A percentile compares a stretch with the other conserved stretches of the same genome.
Evolutionary conservation across 768 basidiomycete species (phyloP).

Genomic region (Heimioporus sp.): DNA sequence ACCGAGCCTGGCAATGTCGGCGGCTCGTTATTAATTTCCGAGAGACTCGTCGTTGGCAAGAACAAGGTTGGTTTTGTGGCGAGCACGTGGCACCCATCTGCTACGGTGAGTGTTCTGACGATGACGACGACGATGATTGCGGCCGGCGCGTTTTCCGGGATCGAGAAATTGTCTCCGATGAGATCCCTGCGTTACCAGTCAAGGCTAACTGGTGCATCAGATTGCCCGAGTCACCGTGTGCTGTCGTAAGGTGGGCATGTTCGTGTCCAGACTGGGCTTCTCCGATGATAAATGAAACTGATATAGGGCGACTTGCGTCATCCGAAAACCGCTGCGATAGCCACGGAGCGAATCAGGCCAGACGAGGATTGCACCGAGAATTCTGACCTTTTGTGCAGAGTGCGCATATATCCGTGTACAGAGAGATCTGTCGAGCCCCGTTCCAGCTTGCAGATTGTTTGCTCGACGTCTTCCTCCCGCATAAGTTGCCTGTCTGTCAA

Average conservation of each 20-base stretch:
- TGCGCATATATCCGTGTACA: too few species aligned
- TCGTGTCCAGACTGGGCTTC: conserved; percentile 18
- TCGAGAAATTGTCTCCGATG: conserved; percentile 6
- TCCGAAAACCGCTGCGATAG: conserved; percentile 14
- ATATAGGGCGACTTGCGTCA: conserved; percentile 18
- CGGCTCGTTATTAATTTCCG: conserved; percentile 26
- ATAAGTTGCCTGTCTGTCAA: too few species aligned
- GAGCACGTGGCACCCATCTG: too few species aligned
- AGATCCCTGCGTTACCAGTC: background rate
- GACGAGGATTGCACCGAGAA: conserved; percentile 26
- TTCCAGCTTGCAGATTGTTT: too few species aligned
- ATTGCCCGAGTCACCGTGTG: conserved; percentile 7
- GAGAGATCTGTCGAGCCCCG: too few species aligned
- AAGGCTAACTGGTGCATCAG: conserved; percentile 1
- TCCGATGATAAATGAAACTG: conserved; percentile 26
- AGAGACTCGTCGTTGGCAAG: too few species aligned
- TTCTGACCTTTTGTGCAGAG: background rate
- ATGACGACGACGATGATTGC: too few species aligned
- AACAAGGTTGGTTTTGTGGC: too few species aligned
- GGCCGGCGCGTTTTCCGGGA: background rate
- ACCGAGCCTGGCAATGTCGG: conserved; percentile 2
- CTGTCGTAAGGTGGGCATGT: conserved; percentile 23
- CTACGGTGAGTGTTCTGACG: too few species aligned
- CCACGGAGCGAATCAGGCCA: conserved; percentile 17
- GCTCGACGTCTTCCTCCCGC: too few species aligned